Conservation (phyloP, 805 yeast species). For the Candida nanaspora region DNA sequence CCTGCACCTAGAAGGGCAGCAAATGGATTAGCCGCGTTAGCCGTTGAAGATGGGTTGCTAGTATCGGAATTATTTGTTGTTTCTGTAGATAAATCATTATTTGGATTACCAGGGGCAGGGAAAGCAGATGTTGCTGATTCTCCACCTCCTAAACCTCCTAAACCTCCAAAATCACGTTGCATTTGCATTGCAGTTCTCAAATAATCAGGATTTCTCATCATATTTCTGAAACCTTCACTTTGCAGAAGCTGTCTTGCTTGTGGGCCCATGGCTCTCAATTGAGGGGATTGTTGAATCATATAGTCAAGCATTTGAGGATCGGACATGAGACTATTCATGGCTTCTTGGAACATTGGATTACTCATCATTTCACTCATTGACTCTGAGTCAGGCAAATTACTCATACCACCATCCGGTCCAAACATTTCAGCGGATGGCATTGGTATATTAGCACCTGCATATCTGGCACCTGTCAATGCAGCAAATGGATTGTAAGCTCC, state of each 20-base stretch:
- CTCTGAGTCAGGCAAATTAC: conserved; percentile 67
- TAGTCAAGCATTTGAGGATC: conserved; percentile 86
- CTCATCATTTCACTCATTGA: conserved; percentile 71
- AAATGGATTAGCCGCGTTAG: conserved; percentile 41
- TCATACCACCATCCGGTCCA: conserved; percentile 94
- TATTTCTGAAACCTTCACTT: conserved; percentile 73
- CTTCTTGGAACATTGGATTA: conserved; percentile 74
- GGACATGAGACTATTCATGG: conserved; percentile 72
- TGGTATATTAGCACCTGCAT: conserved; percentile 81
- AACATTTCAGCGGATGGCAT: conserved; percentile 83
- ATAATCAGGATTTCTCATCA: conserved; percentile 78
- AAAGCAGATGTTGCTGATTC: conserved; percentile 26
- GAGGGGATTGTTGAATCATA: conserved; percentile 78
- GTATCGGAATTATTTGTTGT: not conserved
- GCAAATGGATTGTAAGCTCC: conserved; percentile 88
- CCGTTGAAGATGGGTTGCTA: too few species aligned
- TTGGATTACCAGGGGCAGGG: conserved; percentile 43
- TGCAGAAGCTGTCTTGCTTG: conserved; percentile 81
- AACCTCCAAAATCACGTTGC: conserved; percentile 45
- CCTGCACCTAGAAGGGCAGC: conserved; percentile 33
- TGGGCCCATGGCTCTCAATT: conserved; percentile 80
- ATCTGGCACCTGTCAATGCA: conserved; percentile 90
- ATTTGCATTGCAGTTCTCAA: conserved; percentile 76
- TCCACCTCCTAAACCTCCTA: conserved; percentile 20
- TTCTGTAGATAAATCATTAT: conserved; percentile 5